A percentile compares a stretch with the other conserved stretches of the same genome.
Conservation (phyloP, 441 rosid genomes). For the Arabidopsis lyrata region DNA sequence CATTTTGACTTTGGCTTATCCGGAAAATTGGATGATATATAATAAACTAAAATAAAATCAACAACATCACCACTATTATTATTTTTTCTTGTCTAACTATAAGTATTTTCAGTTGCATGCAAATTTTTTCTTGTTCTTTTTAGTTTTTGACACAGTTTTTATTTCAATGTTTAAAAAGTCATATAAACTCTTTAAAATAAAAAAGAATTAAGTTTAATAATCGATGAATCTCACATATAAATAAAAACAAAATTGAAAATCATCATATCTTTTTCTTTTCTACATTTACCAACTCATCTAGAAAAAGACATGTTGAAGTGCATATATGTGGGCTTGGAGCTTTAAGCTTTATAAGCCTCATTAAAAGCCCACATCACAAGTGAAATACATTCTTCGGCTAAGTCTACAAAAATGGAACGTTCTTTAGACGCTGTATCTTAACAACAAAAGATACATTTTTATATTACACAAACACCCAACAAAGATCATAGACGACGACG, state of each 20-base stretch:
- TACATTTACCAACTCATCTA: neutral
- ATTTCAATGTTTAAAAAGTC: no score
- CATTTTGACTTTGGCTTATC: neutral
- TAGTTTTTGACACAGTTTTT: no score
- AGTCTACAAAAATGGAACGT: slow-evolving; percentile 7
- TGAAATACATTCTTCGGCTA: neutral
- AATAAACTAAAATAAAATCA: neutral
- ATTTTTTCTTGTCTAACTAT: no score
- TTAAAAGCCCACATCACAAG: slow-evolving; percentile 20
- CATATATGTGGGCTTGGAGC: slow-evolving; percentile 11
- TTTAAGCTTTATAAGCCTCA: slow-evolving; percentile 14
- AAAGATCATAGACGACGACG: slow-evolving; percentile 27
- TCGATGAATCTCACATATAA: no score
- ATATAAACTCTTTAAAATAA: no score
- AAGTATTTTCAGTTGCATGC: no score
- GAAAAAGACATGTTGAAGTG: neutral
- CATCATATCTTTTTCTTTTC: no score
- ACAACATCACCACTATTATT: neutral
- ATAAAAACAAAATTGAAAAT: no score
- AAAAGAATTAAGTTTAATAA: no score
- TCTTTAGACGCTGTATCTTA: slow-evolving; percentile 4
- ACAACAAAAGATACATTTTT: slow-evolving; percentile 34
- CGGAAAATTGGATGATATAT: neutral
- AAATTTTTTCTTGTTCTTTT: no score
- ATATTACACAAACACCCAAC: slow-evolving; percentile 36